These are phyloP conservation scores for Lasiosphaeria miniovina DNA, from an alignment of 495 filamentous ascomycete species.

Conservation along the genomic window DNA sequence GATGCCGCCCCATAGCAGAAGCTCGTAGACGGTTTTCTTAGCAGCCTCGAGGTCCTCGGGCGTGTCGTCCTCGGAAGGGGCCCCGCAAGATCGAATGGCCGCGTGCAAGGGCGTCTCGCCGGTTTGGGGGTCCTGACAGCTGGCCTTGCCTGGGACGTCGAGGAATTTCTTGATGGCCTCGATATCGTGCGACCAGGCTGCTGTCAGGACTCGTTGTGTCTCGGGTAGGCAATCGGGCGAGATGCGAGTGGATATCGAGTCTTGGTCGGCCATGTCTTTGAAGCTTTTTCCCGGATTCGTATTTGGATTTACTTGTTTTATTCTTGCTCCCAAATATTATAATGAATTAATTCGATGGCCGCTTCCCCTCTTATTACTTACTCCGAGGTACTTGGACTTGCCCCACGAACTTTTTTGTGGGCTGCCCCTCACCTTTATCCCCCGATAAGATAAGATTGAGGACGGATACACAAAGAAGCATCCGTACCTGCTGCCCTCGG, in stretches of 20 bases:
- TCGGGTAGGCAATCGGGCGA: constrained; percentile 42
- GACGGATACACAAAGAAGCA: no score
- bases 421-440: no score
- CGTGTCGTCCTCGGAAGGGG: constrained; percentile 36
- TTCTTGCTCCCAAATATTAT: no score
- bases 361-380: no score
- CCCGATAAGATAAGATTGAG: no score
- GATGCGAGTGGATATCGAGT: constrained; percentile 44
- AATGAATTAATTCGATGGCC: no score
- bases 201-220: constrained; percentile 64
- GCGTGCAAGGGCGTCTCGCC: constrained; percentile 86
- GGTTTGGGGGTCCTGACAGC: constrained; percentile 78
- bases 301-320: no score
- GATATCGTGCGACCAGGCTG: constrained; percentile 79
- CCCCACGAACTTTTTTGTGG: no score
- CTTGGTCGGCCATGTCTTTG: constrained; percentile 30
- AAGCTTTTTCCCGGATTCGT: no score
- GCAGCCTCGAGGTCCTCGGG: constrained; percentile 52
- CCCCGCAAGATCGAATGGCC: constrained; percentile 80
- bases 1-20: constrained; percentile 85
- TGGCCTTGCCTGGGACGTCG: constrained; percentile 60
- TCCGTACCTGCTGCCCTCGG: no score
- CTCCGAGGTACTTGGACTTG: no score
- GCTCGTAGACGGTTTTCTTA: constrained; percentile 64
- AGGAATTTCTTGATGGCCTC: constrained; percentile 69